Percentiles rank a stretch among this genome's conserved stretches.
These are phyloP conservation scores for Malus sylvestris DNA, from an alignment of 306 rosid species.

Conservation along the genomic window DNA sequence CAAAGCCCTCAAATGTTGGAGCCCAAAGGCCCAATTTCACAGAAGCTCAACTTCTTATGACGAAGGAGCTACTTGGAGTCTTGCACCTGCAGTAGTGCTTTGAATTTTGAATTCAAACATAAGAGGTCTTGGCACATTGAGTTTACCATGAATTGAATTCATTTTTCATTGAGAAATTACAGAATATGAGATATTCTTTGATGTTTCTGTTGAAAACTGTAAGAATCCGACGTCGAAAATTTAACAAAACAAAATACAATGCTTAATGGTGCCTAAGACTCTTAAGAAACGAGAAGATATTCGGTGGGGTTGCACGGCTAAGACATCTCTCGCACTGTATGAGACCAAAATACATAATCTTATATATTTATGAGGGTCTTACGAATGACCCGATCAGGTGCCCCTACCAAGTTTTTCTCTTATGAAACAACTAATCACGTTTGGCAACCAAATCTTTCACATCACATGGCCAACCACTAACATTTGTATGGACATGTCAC, in stretches of 20 bases:
- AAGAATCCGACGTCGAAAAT: too few species aligned
- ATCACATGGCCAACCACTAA: slow-evolving; percentile 16
- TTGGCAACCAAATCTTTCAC: slow-evolving; percentile 11
- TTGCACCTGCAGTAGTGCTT: not conserved
- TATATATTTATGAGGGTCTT: fast-evolving
- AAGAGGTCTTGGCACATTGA: not conserved
- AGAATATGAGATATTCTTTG: too few species aligned
- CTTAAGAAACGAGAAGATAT: not conserved
- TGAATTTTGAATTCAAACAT: not conserved
- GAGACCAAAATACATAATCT: not conserved
- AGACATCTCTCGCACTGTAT: too few species aligned
- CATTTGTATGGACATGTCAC: slow-evolving; percentile 16
- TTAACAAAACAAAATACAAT: too few species aligned
- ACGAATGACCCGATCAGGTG: not conserved
- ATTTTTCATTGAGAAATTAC: not conserved
- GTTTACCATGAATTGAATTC: not conserved
- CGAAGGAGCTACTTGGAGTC: not conserved
- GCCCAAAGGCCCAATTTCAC: not conserved
- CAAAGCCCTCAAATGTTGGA: not conserved
- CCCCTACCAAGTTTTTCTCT: not conserved
- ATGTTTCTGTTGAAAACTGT: too few species aligned
- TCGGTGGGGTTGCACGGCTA: not conserved
- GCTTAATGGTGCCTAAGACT: too few species aligned
- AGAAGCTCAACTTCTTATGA: not conserved
- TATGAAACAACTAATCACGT: not conserved